Evolutionary conservation across 352 stramenopile species (phyloP).

Genomic region (Globisporangium uncinulatum): DNA sequence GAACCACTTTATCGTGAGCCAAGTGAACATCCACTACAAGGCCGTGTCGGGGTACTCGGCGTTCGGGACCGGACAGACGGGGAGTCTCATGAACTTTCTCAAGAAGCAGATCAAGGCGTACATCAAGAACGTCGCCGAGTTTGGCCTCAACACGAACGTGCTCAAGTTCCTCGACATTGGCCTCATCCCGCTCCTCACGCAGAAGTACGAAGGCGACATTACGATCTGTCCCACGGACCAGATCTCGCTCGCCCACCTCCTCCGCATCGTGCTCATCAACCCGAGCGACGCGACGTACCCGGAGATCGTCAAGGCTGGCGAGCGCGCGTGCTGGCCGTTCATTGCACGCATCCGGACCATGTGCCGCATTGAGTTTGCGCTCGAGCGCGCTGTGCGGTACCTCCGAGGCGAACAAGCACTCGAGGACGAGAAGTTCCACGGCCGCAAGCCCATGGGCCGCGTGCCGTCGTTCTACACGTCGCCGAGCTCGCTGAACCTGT

Average conservation of each 20-base stretch:
- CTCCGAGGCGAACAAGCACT: conserved; percentile 76
- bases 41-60: conserved; percentile 71
- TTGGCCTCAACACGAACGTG: conserved; percentile 80
- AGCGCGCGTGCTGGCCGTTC: conserved; percentile 90
- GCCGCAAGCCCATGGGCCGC: conserved; percentile 65
- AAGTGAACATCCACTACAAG: conserved; percentile 91
- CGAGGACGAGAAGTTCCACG: conserved; percentile 66
- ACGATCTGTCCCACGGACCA: conserved; percentile 94
- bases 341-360: conserved; percentile 95
- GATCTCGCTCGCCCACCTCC: conserved; percentile 74
- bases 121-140: conserved; percentile 85
- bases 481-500: conserved; percentile 80
- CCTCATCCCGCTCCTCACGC: conserved; percentile 73
- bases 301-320: conserved; percentile 80
- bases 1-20: conserved; percentile 98
- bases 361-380: conserved; percentile 94
- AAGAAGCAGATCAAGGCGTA: conserved; percentile 93
- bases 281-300: conserved; percentile 57
- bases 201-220: conserved; percentile 98
- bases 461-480: conserved; percentile 88
- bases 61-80: conserved; percentile 70
- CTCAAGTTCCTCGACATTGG: conserved; percentile 82
- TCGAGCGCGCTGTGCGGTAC: conserved; percentile 89
- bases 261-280: conserved; percentile 80
- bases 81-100: conserved; percentile 90